A percentile compares a stretch with the other conserved stretches of the same genome.
Evolutionary conservation across 208 protist genomes (phyloP).

Genomic region (Acanthamoeba royreba): DNA sequence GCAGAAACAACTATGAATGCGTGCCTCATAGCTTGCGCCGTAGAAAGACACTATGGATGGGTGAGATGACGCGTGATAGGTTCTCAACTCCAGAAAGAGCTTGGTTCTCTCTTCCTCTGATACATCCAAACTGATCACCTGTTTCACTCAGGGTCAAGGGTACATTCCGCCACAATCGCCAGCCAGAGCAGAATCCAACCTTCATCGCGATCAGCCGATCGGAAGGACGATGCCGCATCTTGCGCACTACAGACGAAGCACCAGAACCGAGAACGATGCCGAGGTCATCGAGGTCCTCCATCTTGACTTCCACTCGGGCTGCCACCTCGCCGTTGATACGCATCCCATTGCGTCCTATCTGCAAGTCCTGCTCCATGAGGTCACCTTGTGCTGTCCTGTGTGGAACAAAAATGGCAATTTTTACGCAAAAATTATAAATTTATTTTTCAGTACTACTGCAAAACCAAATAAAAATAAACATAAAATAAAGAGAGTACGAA

Average conservation of each 20-base stretch:
- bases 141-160: neutral
- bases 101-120: slow-evolving; percentile 14
- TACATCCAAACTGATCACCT: neutral
- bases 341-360: neutral
- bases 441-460: neutral
- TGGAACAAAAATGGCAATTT: too few relatives aligned
- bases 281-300: slow-evolving; percentile 2
- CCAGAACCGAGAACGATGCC: neutral
- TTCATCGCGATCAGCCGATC: neutral
- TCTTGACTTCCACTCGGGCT: neutral
- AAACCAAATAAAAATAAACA: neutral
- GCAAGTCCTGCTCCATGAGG: neutral
- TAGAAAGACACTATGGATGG: slow-evolving; percentile 63
- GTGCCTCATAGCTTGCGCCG: slow-evolving; percentile 49
- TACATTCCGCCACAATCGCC: neutral
- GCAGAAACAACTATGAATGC: slow-evolving; percentile 8
- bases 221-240: neutral
- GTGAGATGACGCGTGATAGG: slow-evolving; percentile 53
- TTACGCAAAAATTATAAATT: too few relatives aligned
- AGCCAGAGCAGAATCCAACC: neutral
- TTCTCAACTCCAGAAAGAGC: slow-evolving; percentile 67
- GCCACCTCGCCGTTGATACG: neutral
- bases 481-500: neutral
- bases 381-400: neutral
- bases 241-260: neutral